Evolutionary conservation across 768 basidiomycete genomes (phyloP), one percentile per base, ranked within the genome.

Genomic region (Psilocybe sp.): DNA sequence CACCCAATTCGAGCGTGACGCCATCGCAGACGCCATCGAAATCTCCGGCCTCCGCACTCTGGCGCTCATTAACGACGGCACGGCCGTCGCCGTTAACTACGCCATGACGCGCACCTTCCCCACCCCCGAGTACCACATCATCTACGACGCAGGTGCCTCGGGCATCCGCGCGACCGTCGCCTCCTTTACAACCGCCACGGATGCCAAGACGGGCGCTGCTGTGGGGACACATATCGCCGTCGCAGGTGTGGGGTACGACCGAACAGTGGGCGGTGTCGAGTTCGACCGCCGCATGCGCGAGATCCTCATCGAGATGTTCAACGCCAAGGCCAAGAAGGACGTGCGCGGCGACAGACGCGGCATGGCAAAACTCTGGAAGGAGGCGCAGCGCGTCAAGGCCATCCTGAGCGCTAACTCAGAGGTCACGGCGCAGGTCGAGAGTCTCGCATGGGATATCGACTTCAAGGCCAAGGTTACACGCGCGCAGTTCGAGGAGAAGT

Each of bases 21-120:
- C 96, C 2, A 80, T 98, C 35, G 82, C 84, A 23, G 96, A 98
- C 66, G 93, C 96, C 13, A 79, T 94, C 33, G 96, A 97, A 61
- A 82, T 98, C 40, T 84, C 94, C 13, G 97, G 95, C 2, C 70
- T 99, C 40, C 81, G 80, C 20, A 85, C 88, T 1, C 72, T 98
- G 31, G 85, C 90, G 0, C 75, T 98, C 51, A 81, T 99, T 46
- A 89, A 94, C 58, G 97, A 99, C 59, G 96, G 96, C 20, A 84
- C 91, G 0, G 92, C 94, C 2, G 87, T 95, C n/a, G 97, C 93
- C 12, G 79, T 98, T 58, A 99, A 99, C 72, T 99, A 91, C 62
- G 97, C 97, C 38, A 97, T 98, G 93, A 93, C 94, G 1, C 82
- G 96, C 42, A 77, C 83, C 1, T 98, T 98, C 74, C 72, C 87